Evolutionary conservation across 345 rosid species (phyloP).

Genomic region (Bruguiera gymnorhiza): DNA sequence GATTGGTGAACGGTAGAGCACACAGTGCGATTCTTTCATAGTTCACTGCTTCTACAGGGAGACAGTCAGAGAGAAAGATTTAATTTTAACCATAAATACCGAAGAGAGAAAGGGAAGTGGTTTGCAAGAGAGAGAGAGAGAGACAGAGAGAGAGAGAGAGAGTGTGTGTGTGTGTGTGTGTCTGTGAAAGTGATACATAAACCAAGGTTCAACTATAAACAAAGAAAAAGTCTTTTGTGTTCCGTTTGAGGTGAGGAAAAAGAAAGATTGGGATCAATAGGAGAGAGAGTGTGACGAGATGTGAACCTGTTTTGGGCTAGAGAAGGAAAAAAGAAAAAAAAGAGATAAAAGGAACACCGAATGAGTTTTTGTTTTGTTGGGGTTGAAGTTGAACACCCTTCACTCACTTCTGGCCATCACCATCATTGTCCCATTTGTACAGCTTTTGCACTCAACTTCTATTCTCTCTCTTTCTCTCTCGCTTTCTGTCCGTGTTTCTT

Average conservation of each 20-base stretch:
- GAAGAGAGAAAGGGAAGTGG: too few relatives aligned
- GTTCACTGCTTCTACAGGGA: background rate
- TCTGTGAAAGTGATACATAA: background rate
- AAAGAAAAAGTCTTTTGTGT: conserved; percentile 19
- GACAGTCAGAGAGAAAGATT: background rate
- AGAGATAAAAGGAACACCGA: background rate
- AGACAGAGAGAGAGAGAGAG: background rate
- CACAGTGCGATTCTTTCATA: too few relatives aligned
- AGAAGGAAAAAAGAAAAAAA: background rate
- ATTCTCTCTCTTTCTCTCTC: conserved; percentile 5
- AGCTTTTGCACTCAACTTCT: conserved; percentile 18
- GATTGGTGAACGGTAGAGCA: background rate
- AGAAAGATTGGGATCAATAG: conserved; percentile 31
- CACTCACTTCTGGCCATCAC: conserved; percentile 31
- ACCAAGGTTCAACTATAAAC: background rate
- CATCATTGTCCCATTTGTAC: conserved; percentile 37
- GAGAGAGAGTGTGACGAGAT: conserved; percentile 13
- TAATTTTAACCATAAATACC: too few relatives aligned
- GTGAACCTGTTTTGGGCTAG: background rate
- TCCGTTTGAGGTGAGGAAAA: conserved; percentile 23
- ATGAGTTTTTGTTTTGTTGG: conserved; percentile 19
- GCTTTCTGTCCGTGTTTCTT: conserved; percentile 13
- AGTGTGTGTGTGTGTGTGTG: background rate
- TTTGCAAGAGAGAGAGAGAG: background rate
- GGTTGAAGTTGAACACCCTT: conserved; percentile 13